phyloP scores from a whole-genome alignment of 2,329 filamentous ascomycete genomes.

The Aspergillus aculeatinus region DNA sequence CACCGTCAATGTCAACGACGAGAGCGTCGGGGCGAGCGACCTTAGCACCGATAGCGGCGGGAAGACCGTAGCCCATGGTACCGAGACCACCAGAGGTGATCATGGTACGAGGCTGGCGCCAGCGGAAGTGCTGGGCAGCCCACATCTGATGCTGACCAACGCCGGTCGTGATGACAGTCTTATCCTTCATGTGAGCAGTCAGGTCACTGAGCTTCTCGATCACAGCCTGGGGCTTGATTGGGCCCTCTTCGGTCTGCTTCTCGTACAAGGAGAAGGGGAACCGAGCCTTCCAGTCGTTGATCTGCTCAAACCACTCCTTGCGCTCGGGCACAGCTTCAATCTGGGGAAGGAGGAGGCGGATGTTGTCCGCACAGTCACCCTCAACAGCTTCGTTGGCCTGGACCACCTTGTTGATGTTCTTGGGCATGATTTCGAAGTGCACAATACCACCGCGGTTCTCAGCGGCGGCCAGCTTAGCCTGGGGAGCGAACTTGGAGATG shows the following conservation, averaged over 20 bases:
- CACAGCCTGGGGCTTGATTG: conserved; percentile 63
- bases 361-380: conserved; percentile 82
- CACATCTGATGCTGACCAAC: conserved; percentile 99
- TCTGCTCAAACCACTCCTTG: conserved; percentile 81
- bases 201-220: conserved; percentile 82
- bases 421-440: conserved; percentile 97
- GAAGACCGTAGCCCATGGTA: conserved; percentile 91
- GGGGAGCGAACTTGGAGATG: conserved; percentile 83
- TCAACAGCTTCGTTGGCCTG: conserved; percentile 94
- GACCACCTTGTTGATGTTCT: conserved; percentile 99
- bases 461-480: conserved; percentile 77
- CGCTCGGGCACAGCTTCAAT: conserved; percentile 66
- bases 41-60: conserved; percentile 92
- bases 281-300: conserved; percentile 79
- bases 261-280: conserved; percentile 76
- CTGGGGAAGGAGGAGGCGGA: conserved; percentile 71
- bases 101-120: conserved; percentile 85
- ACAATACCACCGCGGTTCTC: conserved; percentile 91
- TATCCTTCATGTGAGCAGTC: conserved; percentile 70
- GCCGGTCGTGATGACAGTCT: conserved; percentile 83
- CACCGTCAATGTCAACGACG: conserved; percentile 91
- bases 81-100: conserved; percentile 91
- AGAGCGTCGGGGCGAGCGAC: conserved; percentile 73
- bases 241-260: conserved; percentile 40
- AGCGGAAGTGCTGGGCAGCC: conserved; percentile 90